phyloP scores from a whole-genome alignment of 2,329 filamentous ascomycete species.

The Pseudocercospora crystallina region DNA sequence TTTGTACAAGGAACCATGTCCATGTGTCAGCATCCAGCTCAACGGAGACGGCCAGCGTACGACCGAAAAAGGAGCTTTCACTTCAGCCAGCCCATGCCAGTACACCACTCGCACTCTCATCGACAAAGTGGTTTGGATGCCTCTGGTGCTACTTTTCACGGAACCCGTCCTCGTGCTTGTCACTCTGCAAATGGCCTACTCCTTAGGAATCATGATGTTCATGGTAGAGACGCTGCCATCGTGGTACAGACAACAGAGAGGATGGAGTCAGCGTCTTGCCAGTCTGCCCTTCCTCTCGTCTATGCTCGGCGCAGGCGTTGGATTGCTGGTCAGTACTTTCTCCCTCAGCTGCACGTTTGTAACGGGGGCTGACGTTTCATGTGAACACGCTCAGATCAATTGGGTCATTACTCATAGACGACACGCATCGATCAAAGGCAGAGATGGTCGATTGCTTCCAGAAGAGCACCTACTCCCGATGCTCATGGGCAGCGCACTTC shows the following conservation, averaged over 20 bases:
- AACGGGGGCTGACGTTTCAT: too few relatives aligned
- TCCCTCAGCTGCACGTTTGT: too few relatives aligned
- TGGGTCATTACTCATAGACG: too few relatives aligned
- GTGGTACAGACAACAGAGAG: constrained; percentile 21
- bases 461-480: constrained; percentile 40
- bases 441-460: constrained; percentile 7
- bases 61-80: too few relatives aligned
- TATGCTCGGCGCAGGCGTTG: constrained; percentile 19
- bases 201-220: constrained; percentile 32
- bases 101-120: too few relatives aligned
- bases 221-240: constrained; percentile 42
- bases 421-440: too few relatives aligned
- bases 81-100: too few relatives aligned
- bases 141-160: constrained; percentile 44
- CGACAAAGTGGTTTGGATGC: constrained; percentile 44
- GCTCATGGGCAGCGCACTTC: background rate
- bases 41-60: too few relatives aligned
- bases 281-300: constrained; percentile 23
- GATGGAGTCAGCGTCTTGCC: constrained; percentile 15
- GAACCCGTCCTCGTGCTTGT: constrained; percentile 52
- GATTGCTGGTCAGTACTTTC: constrained; percentile 10
- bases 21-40: constrained; percentile 49
- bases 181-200: constrained; percentile 43
- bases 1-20: constrained; percentile 53
- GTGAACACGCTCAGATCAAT: too few relatives aligned